These are phyloP conservation scores for Graphilbum ipis-grandicollis DNA, from an alignment of 2,329 filamentous ascomycete genomes.

Conservation along the genomic window DNA sequence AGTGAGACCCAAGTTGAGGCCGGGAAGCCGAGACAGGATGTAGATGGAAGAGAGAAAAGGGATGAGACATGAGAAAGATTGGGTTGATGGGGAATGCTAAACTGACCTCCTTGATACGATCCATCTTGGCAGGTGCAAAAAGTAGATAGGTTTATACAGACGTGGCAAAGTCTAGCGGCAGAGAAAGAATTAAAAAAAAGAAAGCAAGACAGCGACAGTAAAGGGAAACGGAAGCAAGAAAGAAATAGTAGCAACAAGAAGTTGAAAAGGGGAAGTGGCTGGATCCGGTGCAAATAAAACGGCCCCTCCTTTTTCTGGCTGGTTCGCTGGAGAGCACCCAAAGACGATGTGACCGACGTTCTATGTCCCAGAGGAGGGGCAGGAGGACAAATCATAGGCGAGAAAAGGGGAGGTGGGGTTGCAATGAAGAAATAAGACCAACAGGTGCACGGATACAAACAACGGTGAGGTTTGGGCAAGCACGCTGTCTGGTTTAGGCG, in stretches of 20 bases:
- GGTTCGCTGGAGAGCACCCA: constrained; percentile 1
- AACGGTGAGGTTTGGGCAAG: too few relatives aligned
- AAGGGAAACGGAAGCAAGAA: background rate
- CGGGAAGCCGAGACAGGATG: too few relatives aligned
- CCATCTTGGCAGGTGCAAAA: constrained; percentile 40
- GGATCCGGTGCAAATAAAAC: constrained; percentile 7
- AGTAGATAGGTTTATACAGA: too few relatives aligned
- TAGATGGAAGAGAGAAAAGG: too few relatives aligned
- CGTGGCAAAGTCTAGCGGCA: too few relatives aligned
- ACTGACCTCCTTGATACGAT: constrained; percentile 80
- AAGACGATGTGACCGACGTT: constrained; percentile 1
- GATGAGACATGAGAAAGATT: too few relatives aligned
- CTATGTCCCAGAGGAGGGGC: constrained; percentile 4
- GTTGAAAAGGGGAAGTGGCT: constrained; percentile 1
- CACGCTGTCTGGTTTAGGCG: too few relatives aligned
- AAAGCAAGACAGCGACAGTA: background rate
- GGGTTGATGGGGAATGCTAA: too few relatives aligned
- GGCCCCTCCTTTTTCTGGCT: constrained; percentile 7
- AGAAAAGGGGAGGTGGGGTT: constrained; percentile 1
- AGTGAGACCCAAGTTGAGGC: too few relatives aligned
- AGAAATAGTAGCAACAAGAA: background rate
- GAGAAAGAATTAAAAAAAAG: too few relatives aligned
- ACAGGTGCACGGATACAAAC: too few relatives aligned
- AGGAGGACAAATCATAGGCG: background rate
- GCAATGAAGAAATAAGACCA: too few relatives aligned